Conservation (phyloP, 2,329 filamentous ascomycete species). For the Scortechinia acanthostroma region DNA sequence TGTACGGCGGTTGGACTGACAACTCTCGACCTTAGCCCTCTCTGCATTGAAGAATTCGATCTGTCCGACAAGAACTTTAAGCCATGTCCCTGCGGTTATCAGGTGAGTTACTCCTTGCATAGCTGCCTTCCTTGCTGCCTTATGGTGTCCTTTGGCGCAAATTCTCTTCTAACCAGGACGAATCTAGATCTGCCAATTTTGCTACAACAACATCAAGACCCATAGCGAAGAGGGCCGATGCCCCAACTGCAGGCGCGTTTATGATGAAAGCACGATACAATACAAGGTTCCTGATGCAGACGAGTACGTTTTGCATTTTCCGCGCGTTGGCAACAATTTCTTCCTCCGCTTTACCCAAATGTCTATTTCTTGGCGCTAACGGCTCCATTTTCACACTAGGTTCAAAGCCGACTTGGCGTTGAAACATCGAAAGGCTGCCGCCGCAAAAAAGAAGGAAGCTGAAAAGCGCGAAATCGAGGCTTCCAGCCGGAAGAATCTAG, state of each 20-base stretch:
- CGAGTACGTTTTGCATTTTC: constrained; percentile 58
- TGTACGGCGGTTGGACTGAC: constrained; percentile 1
- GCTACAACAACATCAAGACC: constrained; percentile 96
- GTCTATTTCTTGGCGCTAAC: constrained; percentile 11
- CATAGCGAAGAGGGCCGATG: constrained; percentile 92
- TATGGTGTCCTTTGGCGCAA: background rate
- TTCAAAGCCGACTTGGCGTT: constrained; percentile 52
- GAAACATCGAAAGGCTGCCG: constrained; percentile 70
- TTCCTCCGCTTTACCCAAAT: no score
- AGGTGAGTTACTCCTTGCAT: constrained; percentile 60
- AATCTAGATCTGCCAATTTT: constrained; percentile 94
- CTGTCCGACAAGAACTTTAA: constrained; percentile 94
- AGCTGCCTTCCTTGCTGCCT: no score
- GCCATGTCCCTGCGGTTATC: constrained; percentile 94
- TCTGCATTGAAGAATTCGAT: constrained; percentile 98
- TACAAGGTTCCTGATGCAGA: constrained; percentile 92
- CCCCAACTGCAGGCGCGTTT: constrained; percentile 90
- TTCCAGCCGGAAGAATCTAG: constrained; percentile 88
- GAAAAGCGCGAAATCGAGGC: constrained; percentile 95
- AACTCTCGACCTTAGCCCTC: constrained; percentile 54
- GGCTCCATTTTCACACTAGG: background rate
- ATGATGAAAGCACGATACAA: constrained; percentile 94
- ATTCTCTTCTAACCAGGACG: background rate
- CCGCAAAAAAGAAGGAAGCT: constrained; percentile 82
- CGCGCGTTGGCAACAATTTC: background rate